Evolutionary conservation across 2,329 filamentous ascomycete genomes (phyloP).

Genomic region (Aspergillus ustus): DNA sequence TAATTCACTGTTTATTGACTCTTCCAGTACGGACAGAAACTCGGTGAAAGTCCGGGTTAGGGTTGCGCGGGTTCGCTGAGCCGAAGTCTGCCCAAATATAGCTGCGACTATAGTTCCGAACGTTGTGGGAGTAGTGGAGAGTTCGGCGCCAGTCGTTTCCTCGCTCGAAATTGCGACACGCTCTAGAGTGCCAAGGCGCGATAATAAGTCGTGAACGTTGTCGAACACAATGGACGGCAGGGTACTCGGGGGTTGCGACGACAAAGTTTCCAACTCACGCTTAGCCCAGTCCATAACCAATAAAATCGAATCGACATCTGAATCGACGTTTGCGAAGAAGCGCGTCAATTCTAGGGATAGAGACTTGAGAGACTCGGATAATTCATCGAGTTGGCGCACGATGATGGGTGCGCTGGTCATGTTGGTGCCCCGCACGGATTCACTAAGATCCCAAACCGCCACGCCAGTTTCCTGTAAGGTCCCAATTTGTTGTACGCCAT

Average conservation of each 20-base stretch:
- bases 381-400: slow-evolving; percentile 79
- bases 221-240: slow-evolving; percentile 74
- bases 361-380: slow-evolving; percentile 83
- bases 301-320: slow-evolving; percentile 89
- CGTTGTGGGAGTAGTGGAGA: slow-evolving; percentile 60
- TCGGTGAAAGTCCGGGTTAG: slow-evolving; percentile 87
- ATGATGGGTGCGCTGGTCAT: slow-evolving; percentile 90
- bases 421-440: slow-evolving; percentile 85
- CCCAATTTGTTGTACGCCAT: slow-evolving; percentile 81
- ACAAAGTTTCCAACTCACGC: slow-evolving; percentile 76
- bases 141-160: slow-evolving; percentile 27
- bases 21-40: slow-evolving; percentile 84
- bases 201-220: slow-evolving; percentile 80
- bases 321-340: slow-evolving; percentile 92
- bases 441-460: slow-evolving; percentile 91
- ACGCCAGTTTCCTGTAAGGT: slow-evolving; percentile 90
- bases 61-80: slow-evolving; percentile 78
- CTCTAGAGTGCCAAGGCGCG: slow-evolving; percentile 53
- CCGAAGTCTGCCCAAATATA: slow-evolving; percentile 78
- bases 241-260: slow-evolving; percentile 63
- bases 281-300: slow-evolving; percentile 97
- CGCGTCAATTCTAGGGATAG: slow-evolving; percentile 83
- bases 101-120: slow-evolving; percentile 71
- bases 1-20: slow-evolving; percentile 83
- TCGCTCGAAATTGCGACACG: slow-evolving; percentile 36